Base-by-base conservation (phyloP, 768 basidiomycete genomes). In the Hericium erinaceus region DNA sequence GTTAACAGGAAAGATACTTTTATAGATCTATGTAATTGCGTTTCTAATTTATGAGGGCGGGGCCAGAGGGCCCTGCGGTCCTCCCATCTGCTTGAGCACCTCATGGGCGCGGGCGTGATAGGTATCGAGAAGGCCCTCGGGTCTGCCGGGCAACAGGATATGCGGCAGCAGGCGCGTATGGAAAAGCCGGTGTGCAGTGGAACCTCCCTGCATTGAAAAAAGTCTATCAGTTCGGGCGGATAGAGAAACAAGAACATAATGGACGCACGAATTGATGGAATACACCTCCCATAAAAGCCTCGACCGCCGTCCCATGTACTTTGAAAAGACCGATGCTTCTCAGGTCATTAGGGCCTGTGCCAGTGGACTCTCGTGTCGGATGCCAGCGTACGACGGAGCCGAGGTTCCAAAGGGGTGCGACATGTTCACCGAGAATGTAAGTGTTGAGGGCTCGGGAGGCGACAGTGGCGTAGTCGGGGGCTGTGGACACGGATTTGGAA, bases 391-490 rank as follows among this genome's bases (percentile, higher is more conserved):
- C 74, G n/a, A 80, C 77, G 41, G 80, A 79, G 55, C 85, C 85
- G 33, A 92, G 71, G 7, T 80, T 78, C 91, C 91, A 93, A n/a
- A 70, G 74, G 33, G 81, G 78, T 41, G 85, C 91, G 52, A 93
- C 77, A 63, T 84, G 76, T 68, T 89, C 81, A 46, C 90, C 90
- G 28, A 93, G 71, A 18, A 81, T 66, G 65, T 87, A 84, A 1
- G 89, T 81, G 67, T 89, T 84, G 40, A 92, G 66, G 11, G 83
- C 75, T 37, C 77, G 80, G 46, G 78, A 73, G 16, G 74, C 65
- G 46, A 91, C 75, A 16, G 69, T 74, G n/a, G 85, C 81, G 48
- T 83, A 74, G 70, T 87, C 81, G 64, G 15, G 24, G 82, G 77
- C 22, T 71, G 67, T 11, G 75, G 70, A 58, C 71, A 72, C 24